phyloP scores from a whole-genome alignment of 768 basidiomycete species.

The Daedaleopsis nitida region DNA sequence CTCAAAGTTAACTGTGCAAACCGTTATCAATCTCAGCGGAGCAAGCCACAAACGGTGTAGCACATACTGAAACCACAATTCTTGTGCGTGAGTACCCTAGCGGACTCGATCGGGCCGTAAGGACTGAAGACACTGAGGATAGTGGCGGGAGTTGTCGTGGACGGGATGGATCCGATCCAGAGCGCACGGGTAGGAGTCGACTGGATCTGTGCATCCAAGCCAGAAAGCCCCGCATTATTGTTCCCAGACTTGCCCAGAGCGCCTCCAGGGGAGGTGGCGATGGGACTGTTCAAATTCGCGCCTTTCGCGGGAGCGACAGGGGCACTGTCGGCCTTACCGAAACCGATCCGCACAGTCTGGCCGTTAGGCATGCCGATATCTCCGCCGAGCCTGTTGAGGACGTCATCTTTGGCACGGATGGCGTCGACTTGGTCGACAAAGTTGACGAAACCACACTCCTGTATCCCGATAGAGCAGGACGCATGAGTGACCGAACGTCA shows the following conservation, averaged over 20 bases:
- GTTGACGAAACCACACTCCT: conserved; percentile 99
- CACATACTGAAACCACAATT: conserved; percentile 89
- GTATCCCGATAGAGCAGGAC: conserved; percentile 8
- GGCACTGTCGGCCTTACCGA: conserved; percentile 96
- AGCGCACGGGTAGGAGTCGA: conserved; percentile 92
- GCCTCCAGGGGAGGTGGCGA: conserved; percentile 63
- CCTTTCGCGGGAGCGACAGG: conserved; percentile 89
- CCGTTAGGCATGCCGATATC: conserved; percentile 94
- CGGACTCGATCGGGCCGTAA: conserved; percentile 97
- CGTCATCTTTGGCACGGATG: conserved; percentile 97
- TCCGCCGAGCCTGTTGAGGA: conserved; percentile 91
- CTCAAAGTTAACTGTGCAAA: conserved; percentile 87
- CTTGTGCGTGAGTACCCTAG: conserved; percentile 94
- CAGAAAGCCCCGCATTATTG: conserved; percentile 56
- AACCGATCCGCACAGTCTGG: conserved; percentile 95
- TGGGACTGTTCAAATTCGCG: conserved; percentile 58
- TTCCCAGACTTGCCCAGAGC: conserved; percentile 44
- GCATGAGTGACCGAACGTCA: conserved; percentile 4
- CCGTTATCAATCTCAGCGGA: neutral
- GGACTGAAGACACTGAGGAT: conserved; percentile 96
- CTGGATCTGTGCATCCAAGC: conserved; percentile 85
- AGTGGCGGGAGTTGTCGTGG: conserved; percentile 91
- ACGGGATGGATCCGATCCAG: conserved; percentile 98
- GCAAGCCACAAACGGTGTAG: neutral
- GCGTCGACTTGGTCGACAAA: conserved; percentile 96